Evolutionary conservation across 495 filamentous ascomycete species (phyloP), one percentile per base, ranked within the genome.

Genomic region (Podospora australis): DNA sequence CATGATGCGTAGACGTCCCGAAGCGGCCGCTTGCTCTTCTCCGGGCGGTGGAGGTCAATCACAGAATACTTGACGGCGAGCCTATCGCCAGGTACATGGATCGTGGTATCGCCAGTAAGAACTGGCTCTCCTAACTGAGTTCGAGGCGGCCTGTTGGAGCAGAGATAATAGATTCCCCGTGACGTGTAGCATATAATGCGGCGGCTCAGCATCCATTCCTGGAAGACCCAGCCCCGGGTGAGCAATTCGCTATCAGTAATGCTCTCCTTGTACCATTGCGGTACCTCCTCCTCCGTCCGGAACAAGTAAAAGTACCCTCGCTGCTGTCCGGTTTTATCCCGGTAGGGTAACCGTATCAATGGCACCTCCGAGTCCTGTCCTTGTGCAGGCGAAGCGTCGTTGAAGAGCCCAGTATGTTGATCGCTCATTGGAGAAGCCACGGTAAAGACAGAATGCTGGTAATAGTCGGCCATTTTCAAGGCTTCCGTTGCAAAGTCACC

Each of bases 191-290:
- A 54, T 2, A 45, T 17, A 2, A 54, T 32, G 6, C 51, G 51
- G 6, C 51, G 51, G 35, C 51, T 54, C n/a, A 54, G 45, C 2
- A 35, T 13, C 39, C 39, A 48, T 23, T 54, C 51, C 20, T 54
- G 51, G 24, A 48, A 54, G 6, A 54, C 23, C 51, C 51, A 49
- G 22, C 45, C 51, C 19, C 51, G 22, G 7, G 45, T 21, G 30
- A 54, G 39, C 30, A 54, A 13, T 11, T 54, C 51, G 32, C 39
- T 39, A 6, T 24, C 36, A 14, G 39, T 19, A 16, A 54, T 36
- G 8, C 24, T 44, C 6, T 21, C n/a, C 29, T 34, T 13, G 23
- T 39, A 45, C 23, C n/a, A n/a, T 11, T 28, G 11, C 11, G 7
- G 4, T 5, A 44, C 14, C 4, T 23, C 40, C 1, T 7, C 21